Base-by-base conservation (phyloP, 2,329 filamentous ascomycete species). In the Colletotrichum tabaci region DNA sequence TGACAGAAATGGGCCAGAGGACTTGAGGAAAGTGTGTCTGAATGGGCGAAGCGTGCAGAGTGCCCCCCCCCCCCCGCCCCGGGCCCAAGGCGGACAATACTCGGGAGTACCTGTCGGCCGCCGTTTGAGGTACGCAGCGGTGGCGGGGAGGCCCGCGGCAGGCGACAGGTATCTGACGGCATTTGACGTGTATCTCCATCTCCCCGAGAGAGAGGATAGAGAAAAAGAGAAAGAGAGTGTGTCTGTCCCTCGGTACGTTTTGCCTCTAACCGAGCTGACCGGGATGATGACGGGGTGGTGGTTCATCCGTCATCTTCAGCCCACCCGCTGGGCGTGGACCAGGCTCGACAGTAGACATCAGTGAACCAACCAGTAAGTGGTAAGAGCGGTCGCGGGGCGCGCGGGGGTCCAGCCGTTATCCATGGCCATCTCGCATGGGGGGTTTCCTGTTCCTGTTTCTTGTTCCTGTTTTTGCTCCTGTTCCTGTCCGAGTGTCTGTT, bases 231-330 rank as follows among this genome's bases (percentile, higher is more conserved):
- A 30, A 30, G 44, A 30, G 18, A 15, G 53, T 56, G 10, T 62
- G 46, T 50, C 44, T 61, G 23, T 50, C 13, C 68, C 58, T 71
- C 65, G 68, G 68, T 15, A 68, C 16, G 46, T 52, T 68, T 68
- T 60, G 58, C 52, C 52, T 71, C 52, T 65, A 71, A 42, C 68
- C 58, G 68, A 68, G 58, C 68, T 68, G 65, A 49, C 68, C 52
- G 53, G 68, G 68, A 71, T 71, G 68, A 68, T 68, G 68, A 71
- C 68, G 65, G 67, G 26, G 4, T 30, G 63, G 56, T 58, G 50
- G 67, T 67, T 67, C 67, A 67, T 71, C 67, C 49, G 64, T 44
- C 63, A 46, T 53, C 57, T 71, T 60, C 52, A 68, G 30, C 53
- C 52, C 50, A 66, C 56, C 67, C 50, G 44, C 23, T 42, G 52